Evolutionary conservation across 1,284 basidiomycete species (phyloP), one percentile per base, ranked within the genome.

Genomic region (Leccinum angustisporum): DNA sequence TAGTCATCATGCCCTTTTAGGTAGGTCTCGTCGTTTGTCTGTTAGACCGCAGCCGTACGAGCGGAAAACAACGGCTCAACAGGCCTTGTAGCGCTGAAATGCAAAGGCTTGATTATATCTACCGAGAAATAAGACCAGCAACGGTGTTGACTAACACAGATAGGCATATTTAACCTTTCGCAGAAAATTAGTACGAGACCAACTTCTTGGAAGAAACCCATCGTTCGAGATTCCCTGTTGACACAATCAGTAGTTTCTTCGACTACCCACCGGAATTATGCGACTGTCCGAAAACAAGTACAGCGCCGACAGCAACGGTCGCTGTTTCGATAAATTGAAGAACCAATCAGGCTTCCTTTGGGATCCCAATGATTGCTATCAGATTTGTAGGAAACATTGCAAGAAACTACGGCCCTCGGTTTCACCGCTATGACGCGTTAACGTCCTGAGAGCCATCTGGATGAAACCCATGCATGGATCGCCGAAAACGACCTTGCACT

Each of bases 121-220:
- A n/a, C n/a, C n/a, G n/a, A 54, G 72, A 70, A 25, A 72, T 48
- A 54, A 73, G 58, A 53, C 75, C 73, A 25, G 70, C 34, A 40
- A 78, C 58, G 30, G 81, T 63, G 63, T 78, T 81, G 57, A 68
- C 68, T 6, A 76, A 78, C 0, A 79, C 74, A 7, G 76, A 54
- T 27, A 82, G 58, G 9, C n/a, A n/a, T n/a, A n/a, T n/a, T n/a
- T n/a, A n/a, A n/a, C n/a, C n/a, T n/a, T n/a, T 25, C 25, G 25
- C 25, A 25, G 3, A 25, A 3, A 25, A 25, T 3, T 2, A 25
- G 3, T 25, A 25, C 25, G 25, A 25, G 25, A n/a, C n/a, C 25
- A 40, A 43, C n/a, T 14, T 31, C 36, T n/a, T 11, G 11, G 14
- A 53, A 3, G 30, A 56, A 5, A 56, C 43, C 31, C 40, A 55